Percentiles rank a stretch among this genome's conserved stretches.
phyloP scores from a whole-genome alignment of 495 filamentous ascomycete species.

The Lichina pygmaea region DNA sequence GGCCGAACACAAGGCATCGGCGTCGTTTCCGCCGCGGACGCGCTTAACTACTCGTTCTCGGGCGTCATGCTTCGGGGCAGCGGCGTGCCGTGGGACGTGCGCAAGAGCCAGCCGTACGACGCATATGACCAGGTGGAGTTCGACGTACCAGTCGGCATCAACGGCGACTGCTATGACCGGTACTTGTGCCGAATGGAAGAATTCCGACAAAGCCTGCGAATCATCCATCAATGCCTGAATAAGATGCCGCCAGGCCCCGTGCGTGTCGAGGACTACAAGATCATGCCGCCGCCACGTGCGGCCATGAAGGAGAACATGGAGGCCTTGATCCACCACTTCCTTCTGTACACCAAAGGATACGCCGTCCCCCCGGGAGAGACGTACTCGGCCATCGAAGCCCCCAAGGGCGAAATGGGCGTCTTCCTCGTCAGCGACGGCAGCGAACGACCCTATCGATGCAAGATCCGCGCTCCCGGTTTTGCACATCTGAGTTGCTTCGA shows the following conservation, averaged over 20 bases:
- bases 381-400: conserved; percentile 90
- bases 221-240: conserved; percentile 97
- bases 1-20: conserved; percentile 75
- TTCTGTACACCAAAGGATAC: conserved; percentile 96
- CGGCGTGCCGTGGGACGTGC: conserved; percentile 92
- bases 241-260: conserved; percentile 92
- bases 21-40: conserved; percentile 73
- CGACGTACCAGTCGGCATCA: conserved; percentile 85
- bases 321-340: conserved; percentile 95
- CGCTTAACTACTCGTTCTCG: conserved; percentile 82
- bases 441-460: conserved; percentile 90
- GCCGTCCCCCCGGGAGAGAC: conserved; percentile 95
- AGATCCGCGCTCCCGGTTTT: conserved; percentile 91
- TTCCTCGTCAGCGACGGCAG: conserved; percentile 91
- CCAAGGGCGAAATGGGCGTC: conserved; percentile 98
- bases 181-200: conserved; percentile 99
- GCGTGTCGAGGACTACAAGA: conserved; percentile 94
- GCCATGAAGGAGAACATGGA: conserved; percentile 99
- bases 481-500: conserved; percentile 89
- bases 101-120: conserved; percentile 88
- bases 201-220: conserved; percentile 88
- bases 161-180: conserved; percentile 97
- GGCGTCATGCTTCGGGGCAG: conserved; percentile 96
- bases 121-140: conserved; percentile 96
- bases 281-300: conserved; percentile 81